Conservation (phyloP, 306 rosid genomes). For the Senna siamea region DNA sequence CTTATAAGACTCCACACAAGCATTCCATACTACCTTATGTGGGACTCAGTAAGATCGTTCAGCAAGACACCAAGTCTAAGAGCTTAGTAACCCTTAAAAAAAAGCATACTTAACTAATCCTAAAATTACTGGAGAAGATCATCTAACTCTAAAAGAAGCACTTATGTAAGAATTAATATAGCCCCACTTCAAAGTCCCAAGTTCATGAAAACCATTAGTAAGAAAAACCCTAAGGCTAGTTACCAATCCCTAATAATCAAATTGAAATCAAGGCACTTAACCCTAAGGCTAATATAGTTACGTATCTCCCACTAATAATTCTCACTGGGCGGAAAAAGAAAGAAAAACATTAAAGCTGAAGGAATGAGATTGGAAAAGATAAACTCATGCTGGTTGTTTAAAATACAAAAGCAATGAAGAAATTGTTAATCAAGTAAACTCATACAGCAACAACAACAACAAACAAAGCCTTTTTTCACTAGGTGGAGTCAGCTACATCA, state of each 20-base stretch:
- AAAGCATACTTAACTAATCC: not conserved
- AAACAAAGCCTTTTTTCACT: too few relatives aligned
- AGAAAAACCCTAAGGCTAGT: not conserved
- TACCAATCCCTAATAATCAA: not conserved
- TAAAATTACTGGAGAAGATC: not conserved
- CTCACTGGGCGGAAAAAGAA: not conserved
- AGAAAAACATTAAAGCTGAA: not conserved
- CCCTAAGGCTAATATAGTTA: not conserved
- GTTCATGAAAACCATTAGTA: not conserved
- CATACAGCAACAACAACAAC: too few relatives aligned
- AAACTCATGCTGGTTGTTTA: too few relatives aligned
- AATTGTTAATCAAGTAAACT: too few relatives aligned
- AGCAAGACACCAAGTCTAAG: not conserved
- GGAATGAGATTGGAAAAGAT: not conserved
- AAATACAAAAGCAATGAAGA: too few relatives aligned
- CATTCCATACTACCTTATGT: too few relatives aligned
- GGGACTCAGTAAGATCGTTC: too few relatives aligned
- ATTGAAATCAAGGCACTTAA: not conserved
- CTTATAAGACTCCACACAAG: too few relatives aligned
- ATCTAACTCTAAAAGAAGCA: not conserved
- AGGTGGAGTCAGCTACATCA: too few relatives aligned
- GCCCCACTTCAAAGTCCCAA: not conserved
- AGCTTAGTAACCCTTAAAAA: not conserved
- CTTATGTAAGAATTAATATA: not conserved
- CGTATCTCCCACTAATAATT: constrained; percentile 5